Percentiles rank a stretch among this genome's conserved stretches.
Conservation (phyloP, 1,139 yeast genomes). For the Blastobotrys indianensis region DNA sequence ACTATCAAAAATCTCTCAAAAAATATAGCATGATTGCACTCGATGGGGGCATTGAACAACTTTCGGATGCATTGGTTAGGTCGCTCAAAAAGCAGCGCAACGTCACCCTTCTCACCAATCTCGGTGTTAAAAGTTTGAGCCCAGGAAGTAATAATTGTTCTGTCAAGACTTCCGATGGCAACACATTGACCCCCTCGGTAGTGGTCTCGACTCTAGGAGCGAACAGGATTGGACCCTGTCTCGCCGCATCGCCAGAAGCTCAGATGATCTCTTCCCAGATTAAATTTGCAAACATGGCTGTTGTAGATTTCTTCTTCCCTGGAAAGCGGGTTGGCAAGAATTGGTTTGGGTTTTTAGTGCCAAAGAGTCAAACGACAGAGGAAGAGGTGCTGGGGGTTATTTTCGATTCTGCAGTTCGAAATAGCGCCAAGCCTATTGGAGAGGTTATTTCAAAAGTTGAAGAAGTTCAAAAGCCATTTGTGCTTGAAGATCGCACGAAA, state of each 20-base stretch:
- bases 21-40: constrained; percentile 28
- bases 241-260: constrained; percentile 17
- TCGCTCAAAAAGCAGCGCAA: constrained; percentile 42
- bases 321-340: constrained; percentile 29
- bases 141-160: constrained; percentile 4
- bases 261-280: constrained; percentile 18
- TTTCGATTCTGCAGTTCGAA: constrained; percentile 70
- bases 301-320: constrained; percentile 32
- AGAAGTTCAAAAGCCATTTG: no score
- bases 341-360: constrained; percentile 90
- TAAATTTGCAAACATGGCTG: constrained; percentile 31
- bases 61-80: constrained; percentile 32
- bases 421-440: constrained; percentile 30
- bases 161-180: constrained; percentile 11
- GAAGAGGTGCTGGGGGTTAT: constrained; percentile 76
- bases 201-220: constrained; percentile 31
- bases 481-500: no score
- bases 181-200: constrained; percentile 17
- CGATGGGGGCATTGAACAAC: constrained; percentile 29
- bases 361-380: constrained; percentile 40
- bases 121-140: constrained; percentile 17
- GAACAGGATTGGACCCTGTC: constrained; percentile 17
- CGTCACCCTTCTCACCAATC: constrained; percentile 37
- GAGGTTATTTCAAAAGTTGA: no score
- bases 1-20: constrained; percentile 17